Base-by-base conservation (phyloP, 768 basidiomycete genomes). In the Mycena amicta region DNA sequence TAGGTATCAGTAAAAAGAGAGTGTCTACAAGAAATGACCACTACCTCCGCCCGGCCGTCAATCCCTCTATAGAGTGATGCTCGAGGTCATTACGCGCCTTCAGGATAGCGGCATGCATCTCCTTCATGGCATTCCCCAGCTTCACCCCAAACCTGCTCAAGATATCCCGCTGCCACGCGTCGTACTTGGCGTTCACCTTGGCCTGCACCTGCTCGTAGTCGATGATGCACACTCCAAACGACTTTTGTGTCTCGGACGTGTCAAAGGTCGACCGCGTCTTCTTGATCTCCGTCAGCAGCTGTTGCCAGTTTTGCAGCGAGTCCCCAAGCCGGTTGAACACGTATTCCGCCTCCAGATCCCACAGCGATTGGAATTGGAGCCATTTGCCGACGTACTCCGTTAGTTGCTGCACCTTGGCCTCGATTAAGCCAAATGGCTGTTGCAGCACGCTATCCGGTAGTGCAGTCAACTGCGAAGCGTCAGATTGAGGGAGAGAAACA, bases 121-220 rank as follows among this genome's bases (percentile, higher is more conserved):
- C 96, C 80, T 95, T 95, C 94, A 99, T 98, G 53, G 89, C 89
- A 59, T 89, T 89, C 3, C 94, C 93, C 56, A 99, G 82, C 78
- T 97, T 98, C 59, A 85, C 83, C 3, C 97, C 96, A 68, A 98
- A 98, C 47, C 94, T 81, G 61, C 86, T 88, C 64, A 98, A 78
- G 59, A 99, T 93, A 66, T 99, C 97, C 60, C 90, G 81, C 78
- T 98, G 96, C 96, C 97, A 98, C 20, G 93, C 80, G 70, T 98
- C 97, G 71, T 99, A 99, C 77, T 98, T 98, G 59, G 95, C 93
- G 72, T 98, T 98, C 68, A 99, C 97, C 64, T 95, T 84, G 45
- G 92, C 85, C 74, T 99, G 97, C 26, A 98, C 97, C 72, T 96
- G 95, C 72, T 98, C 96, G 73, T 98, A 99, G 74, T 98, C 93